Evolutionary conservation across 208 protist genomes (phyloP), one percentile per base, ranked within the genome.

Genomic region (Endotrypanum monterogeii): DNA sequence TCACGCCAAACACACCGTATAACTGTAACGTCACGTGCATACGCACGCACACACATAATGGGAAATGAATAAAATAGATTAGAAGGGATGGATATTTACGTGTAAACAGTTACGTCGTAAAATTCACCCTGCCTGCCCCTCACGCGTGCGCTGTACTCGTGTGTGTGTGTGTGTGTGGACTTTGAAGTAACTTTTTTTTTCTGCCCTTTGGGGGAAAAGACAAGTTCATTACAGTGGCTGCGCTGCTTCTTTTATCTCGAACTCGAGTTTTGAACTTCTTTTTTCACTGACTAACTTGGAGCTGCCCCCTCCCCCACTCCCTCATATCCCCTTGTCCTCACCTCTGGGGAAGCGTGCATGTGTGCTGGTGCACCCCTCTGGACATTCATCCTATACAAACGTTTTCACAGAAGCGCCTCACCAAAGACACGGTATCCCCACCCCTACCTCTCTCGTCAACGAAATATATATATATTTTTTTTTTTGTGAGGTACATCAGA

Each of bases 191-290:
- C 32, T 23, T 48, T 5, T 48, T 11, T 48, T 11, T 1, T 5
- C 44, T 48, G 44, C 12, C n/a, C n/a, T n/a, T n/a, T 11, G 12
- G 12, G 44, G 12, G 44, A 48, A 48, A 48, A 48, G 44, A 48
- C 20, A 25, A 32, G 23, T 48, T 16, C 16, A 16, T 7, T 18
- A 68, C 46, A 20, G 35, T 41, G 32, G 50, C 7, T 51, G 3
- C 54, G 5, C 7, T 57, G 54, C 54, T 57, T 4, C 25, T 28
- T 57, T 57, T 57, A 7, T 57, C 54, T n/a, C 54, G 28, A 4
- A 7, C 54, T 58, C 63, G 28, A 68, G 12, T 48, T 75, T 46
- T 66, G 23, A 52, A 48, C 35, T 69, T 76, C 50, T 60, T 79
- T 72, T 39, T 74, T 65, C 65, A 32, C 28, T 65, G 50, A 28